A percentile compares a stretch with the other conserved stretches of the same genome.
phyloP scores from a whole-genome alignment of 352 stramenopile species.

The Globisporangium okanoganense region DNA sequence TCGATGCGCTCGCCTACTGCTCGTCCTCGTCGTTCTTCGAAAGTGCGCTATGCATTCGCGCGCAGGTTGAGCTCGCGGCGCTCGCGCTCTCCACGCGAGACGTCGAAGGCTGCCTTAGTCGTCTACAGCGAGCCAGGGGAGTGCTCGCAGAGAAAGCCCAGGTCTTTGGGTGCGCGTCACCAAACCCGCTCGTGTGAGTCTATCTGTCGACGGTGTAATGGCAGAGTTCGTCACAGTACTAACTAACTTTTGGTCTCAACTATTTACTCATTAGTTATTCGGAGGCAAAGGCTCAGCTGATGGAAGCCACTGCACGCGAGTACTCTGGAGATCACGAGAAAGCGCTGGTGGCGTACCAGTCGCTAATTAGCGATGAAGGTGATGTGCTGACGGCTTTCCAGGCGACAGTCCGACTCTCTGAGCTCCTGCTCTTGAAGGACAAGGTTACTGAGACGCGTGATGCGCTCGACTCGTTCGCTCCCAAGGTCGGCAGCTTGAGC shows the following conservation, averaged over 20 bases:
- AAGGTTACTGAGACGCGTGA: slow-evolving; percentile 28
- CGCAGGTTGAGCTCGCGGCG: slow-evolving; percentile 49
- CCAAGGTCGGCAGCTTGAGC: background rate
- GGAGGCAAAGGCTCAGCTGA: slow-evolving; percentile 42
- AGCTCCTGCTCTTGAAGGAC: slow-evolving; percentile 38
- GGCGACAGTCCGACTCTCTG: slow-evolving; percentile 36
- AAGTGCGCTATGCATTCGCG: slow-evolving; percentile 46
- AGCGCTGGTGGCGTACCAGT: slow-evolving; percentile 41
- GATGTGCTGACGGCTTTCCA: slow-evolving; percentile 23
- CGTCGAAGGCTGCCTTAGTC: slow-evolving; percentile 57
- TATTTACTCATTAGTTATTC: slow-evolving; percentile 37
- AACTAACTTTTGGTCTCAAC: background rate
- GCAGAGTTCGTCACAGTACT: no score
- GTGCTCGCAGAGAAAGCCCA: slow-evolving; percentile 42
- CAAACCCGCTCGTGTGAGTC: slow-evolving; percentile 39
- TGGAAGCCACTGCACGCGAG: slow-evolving; percentile 51
- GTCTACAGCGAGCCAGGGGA: slow-evolving; percentile 36
- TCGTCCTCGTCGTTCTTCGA: slow-evolving; percentile 69
- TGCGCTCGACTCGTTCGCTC: slow-evolving; percentile 23
- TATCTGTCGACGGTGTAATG: no score
- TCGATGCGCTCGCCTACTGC: slow-evolving; percentile 57
- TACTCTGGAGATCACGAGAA: slow-evolving; percentile 42
- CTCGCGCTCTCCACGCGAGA: slow-evolving; percentile 41
- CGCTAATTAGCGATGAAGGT: slow-evolving; percentile 18
- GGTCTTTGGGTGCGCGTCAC: slow-evolving; percentile 30